Evolutionary conservation across 1,139 yeast genomes (phyloP), one percentile per base, ranked within the genome.

Genomic region (Suhomyces taliae): DNA sequence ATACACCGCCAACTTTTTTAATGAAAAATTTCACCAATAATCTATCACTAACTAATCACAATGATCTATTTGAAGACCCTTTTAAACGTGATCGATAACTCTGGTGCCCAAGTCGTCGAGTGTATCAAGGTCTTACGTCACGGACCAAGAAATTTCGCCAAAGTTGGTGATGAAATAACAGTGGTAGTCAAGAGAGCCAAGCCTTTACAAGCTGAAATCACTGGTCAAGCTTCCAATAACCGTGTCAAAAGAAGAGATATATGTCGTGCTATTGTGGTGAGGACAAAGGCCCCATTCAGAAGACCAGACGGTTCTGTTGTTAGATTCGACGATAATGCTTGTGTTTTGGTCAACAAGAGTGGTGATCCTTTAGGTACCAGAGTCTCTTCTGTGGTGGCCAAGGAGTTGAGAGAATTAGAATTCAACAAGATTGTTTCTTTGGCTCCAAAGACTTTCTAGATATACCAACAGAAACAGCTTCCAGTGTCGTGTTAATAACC

Each of bases 301-400:
- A 82, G 99, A 64, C 78, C 85, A 2, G 98, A 95, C 63, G 99
- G 99, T 2, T 79, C 96, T 7, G 83, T 83, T 26, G 78, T 93
- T 36, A 76, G 90, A 57, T 93, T 93, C 64, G 97, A 93, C 64
- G 99, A 93, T 68, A 93, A 93, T 66, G 99, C 99, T 1, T 91
- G 98, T 72, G 98, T 95, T 34, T 78, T 93, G 62, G 82, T 93
- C 53, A 91, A 93, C 71, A 90, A 90, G 69, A 85, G 85, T 55
- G 90, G 90, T 27, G 99, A 95, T 62, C 97, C 98, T 8, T 78
- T 93, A 46, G 99, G 99, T 10, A 87, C 97, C 34, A 86, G 99
- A 78, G 90, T 93, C 34, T 81, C 89, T 46, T 85, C 93, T 36
- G 95, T 89, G 44, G 97, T 93, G 32, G 96, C 97, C 37, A 87